Conservation (phyloP, 176 grass and related monocot genomes). For the Luzula sylvatica region DNA sequence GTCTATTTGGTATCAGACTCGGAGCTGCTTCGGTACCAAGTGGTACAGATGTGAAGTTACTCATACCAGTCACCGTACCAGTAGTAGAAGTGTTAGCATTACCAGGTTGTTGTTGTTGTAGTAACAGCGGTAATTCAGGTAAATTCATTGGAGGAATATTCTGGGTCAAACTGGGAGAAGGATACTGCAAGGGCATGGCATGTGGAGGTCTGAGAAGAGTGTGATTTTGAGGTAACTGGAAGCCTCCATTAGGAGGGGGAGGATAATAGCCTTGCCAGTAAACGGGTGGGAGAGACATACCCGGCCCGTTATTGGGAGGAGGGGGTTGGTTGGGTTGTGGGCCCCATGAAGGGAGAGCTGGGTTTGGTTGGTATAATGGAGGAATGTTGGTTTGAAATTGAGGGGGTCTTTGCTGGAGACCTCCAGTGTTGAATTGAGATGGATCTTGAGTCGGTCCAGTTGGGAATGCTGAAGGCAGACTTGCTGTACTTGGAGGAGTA, state of each 20-base stretch:
- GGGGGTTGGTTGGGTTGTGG: constrained; percentile 36
- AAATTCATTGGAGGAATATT: constrained; percentile 46
- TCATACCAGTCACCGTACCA: neutral
- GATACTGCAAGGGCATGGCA: constrained; percentile 43
- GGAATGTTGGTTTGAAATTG: constrained; percentile 59
- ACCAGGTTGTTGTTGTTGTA: no score
- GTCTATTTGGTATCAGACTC: constrained; percentile 42
- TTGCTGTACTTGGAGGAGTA: constrained; percentile 32
- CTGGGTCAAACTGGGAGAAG: constrained; percentile 39
- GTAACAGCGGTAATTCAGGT: constrained; percentile 56
- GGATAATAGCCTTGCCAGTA: constrained; percentile 76
- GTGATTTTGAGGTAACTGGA: constrained; percentile 7
- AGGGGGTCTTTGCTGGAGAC: constrained; percentile 39
- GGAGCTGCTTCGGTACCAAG: constrained; percentile 32
- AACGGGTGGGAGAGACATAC: constrained; percentile 57
- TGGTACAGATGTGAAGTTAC: constrained; percentile 29
- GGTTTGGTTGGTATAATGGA: constrained; percentile 57
- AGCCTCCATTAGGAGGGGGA: constrained; percentile 35
- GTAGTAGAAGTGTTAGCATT: no score
- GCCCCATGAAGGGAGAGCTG: constrained; percentile 47
- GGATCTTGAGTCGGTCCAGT: constrained; percentile 38
- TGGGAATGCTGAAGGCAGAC: constrained; percentile 31
- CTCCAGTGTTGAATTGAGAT: constrained; percentile 21
- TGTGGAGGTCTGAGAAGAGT: no score
- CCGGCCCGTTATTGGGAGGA: constrained; percentile 41